Percentiles rank a stretch among this genome's conserved stretches.
Evolutionary conservation across 768 basidiomycete species (phyloP).

Genomic region (Agaricus bisporus): DNA sequence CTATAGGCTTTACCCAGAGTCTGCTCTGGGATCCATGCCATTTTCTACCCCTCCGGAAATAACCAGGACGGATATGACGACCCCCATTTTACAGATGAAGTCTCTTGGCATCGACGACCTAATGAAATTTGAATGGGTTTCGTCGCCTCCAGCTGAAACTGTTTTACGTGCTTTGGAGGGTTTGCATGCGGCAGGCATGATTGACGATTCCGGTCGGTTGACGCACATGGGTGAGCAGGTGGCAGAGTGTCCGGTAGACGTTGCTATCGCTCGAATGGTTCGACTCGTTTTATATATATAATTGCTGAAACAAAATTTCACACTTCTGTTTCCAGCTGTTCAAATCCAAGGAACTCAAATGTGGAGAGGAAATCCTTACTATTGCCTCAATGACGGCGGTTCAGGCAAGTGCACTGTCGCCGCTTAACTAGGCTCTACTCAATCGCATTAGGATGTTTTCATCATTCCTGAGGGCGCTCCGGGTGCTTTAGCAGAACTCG

Average conservation of each 20-base stretch:
- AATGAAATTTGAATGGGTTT: constrained; percentile 95
- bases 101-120: constrained; percentile 92
- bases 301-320: background rate
- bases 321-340: constrained; percentile 56
- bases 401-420: constrained; percentile 45
- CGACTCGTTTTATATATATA: constrained; percentile 13
- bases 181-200: constrained; percentile 73
- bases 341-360: constrained; percentile 75
- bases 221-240: constrained; percentile 78
- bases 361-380: constrained; percentile 92
- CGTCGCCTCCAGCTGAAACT: constrained; percentile 79
- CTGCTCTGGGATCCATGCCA: constrained; percentile 54
- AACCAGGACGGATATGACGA: constrained; percentile 83
- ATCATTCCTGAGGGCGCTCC: constrained; percentile 80
- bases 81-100: constrained; percentile 90
- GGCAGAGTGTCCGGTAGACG: constrained; percentile 91
- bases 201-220: constrained; percentile 75
- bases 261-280: constrained; percentile 93
- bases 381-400: constrained; percentile 95
- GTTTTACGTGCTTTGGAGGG: constrained; percentile 83
- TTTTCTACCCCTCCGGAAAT: constrained; percentile 83
- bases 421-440: background rate
- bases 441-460: constrained; percentile 68
- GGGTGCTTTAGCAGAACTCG: constrained; percentile 85
- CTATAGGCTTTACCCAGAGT: constrained; percentile 81